Base-by-base conservation (phyloP, 2,329 filamentous ascomycete genomes). In the Paracamarosporium sp. region DNA sequence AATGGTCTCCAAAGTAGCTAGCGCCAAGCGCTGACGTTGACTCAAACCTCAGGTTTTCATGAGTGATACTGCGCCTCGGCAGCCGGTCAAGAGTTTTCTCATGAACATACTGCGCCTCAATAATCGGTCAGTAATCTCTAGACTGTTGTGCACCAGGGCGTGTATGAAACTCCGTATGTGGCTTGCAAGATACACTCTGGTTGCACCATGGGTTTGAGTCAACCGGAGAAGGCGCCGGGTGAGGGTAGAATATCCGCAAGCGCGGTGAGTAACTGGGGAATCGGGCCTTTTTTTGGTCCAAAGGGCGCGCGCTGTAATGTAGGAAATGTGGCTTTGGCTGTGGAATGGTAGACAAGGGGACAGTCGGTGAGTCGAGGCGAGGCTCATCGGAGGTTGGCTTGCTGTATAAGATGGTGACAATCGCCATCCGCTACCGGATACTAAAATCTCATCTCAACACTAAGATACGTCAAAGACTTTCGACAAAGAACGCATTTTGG, bases 31-130 rank as follows among this genome's bases (percentile, higher is more conserved):
- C 48, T 41, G 17, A 25, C 15, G 6, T 30, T 31, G 35, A 41
- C 35, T 51, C 48, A 41, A 38, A 38, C 35, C 35, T 38, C 35
- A n/a, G n/a, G n/a, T n/a, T n/a, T n/a, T n/a, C n/a, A n/a, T n/a
- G n/a, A n/a, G 35, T 38, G 15, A 30, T 11, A 25, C 33, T 31
- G 35, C 11, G 24, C 48, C 48, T 13, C 25, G 3, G 28, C 46
- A 2, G 9, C 33, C 33, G 33, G 46, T 50, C 46, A 50, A n/a
- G n/a, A n/a, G 35, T 38, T 13, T n/a, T 41, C 35, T 22, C 24
- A 51, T 24, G 25, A 30, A 30, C 24, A 30, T 11, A 25, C 33
- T 31, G 35, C 11, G 24, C 48, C 48, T 13, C 25, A 2, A 40
- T 33, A 2, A 11, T 22, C 33, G 33, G 46, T 50, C 46, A 50